Percentiles rank a stretch among this genome's conserved stretches.
Evolutionary conservation across 768 basidiomycete genomes (phyloP).

Genomic region (Mycena venus): DNA sequence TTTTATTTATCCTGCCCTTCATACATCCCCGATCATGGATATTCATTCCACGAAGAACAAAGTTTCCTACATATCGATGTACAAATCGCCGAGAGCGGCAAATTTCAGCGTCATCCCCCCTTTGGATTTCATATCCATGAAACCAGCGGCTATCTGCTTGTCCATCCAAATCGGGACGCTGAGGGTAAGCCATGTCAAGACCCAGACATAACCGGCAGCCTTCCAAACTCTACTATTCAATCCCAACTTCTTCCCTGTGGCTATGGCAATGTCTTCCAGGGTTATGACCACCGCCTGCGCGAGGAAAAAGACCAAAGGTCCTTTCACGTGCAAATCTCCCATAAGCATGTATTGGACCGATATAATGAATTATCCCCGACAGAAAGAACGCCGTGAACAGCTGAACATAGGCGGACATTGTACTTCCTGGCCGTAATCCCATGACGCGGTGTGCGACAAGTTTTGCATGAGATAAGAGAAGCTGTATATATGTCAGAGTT

Average conservation of each 20-base stretch:
- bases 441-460: constrained; percentile 2
- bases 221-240: constrained; percentile 22
- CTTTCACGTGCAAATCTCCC: constrained; percentile 16
- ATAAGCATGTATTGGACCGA: constrained; percentile 26
- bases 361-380: constrained; percentile 23
- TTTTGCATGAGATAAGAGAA: background rate
- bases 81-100: background rate
- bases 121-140: constrained; percentile 12
- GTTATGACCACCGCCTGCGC: constrained; percentile 50
- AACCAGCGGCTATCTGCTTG: constrained; percentile 28
- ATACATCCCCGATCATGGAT: too few relatives aligned
- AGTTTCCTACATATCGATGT: background rate
- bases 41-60: too few relatives aligned
- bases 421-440: constrained; percentile 24
- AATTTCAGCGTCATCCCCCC: constrained; percentile 1
- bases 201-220: constrained; percentile 43
- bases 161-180: constrained; percentile 39
- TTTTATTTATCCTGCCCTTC: too few relatives aligned
- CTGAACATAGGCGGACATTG: constrained; percentile 10
- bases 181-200: constrained; percentile 42
- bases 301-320: constrained; percentile 43
- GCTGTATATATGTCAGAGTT: background rate
- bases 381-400: constrained; percentile 30
- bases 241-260: constrained; percentile 28
- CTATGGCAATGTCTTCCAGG: constrained; percentile 47